Base-by-base conservation (phyloP, 73 alveolate genomes). In the Paramecium primaurelia region DNA sequence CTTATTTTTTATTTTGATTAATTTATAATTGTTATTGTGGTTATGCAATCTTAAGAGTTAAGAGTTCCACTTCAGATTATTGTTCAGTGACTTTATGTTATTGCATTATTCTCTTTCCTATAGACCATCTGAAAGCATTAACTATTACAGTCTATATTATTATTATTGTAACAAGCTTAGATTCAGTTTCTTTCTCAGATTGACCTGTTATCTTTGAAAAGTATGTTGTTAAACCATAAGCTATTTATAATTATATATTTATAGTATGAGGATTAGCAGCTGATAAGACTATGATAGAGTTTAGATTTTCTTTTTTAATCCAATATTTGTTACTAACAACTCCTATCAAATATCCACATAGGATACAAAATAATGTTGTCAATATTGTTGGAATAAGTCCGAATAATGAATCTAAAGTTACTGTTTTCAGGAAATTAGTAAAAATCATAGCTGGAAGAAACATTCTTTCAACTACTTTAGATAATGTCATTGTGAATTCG, bases 181-280 rank as follows among this genome's bases (percentile, higher is more conserved):
- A 7, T 40, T 73, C 87, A 73, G 60, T 44, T 32, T 37, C 64
- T 18, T 71, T 71, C 34, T 32, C 86, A 12, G 49, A 10, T 47
- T 47, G 5, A 47, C 8, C 25, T 14, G 22, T 47, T 47, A 47
- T 47, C 22, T 47, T 47, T 10, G 59, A 32, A 32, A 71, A 32
- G 45, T 26, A 71, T 2, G 45, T 26, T 1, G 58, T 40, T 32
- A 71, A 36, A 12, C 87, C 64, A 34, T 20, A 73, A 34, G 87
- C 28, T 32, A 73, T 16, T 16, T 73, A 11, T 37, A 34, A 34
- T 36, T 73, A 40, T 0, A 73, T 73, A 9, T 73, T 73, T 73
- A 37, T 73, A 5, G 87, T 73, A 18, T 73, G 87, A 14, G 87
- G 87, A 73, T 73, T 73, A 7, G 87, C 58, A 4, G 87, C 2